Conservation (phyloP, 768 basidiomycete species). For the Cubamyces sp. region DNA sequence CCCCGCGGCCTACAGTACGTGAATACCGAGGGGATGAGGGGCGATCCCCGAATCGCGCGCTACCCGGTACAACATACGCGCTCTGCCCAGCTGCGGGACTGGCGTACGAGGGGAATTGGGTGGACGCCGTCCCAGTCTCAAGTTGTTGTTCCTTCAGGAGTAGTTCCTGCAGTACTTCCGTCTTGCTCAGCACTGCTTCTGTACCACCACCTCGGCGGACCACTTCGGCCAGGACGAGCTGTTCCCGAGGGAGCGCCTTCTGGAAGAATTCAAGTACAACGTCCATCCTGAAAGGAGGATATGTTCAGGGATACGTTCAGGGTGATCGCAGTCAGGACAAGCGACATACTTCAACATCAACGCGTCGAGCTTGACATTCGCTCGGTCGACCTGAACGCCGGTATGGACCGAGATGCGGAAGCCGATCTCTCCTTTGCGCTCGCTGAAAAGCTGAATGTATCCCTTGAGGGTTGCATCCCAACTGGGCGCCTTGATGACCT, state of each 20-base stretch:
- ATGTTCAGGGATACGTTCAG: not conserved
- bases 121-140: not conserved
- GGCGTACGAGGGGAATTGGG: not conserved
- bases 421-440: slow-evolving; percentile 34
- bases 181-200: slow-evolving; percentile 16
- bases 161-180: not conserved
- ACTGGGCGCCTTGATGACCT: slow-evolving; percentile 33
- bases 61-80: too few relatives aligned
- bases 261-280: slow-evolving; percentile 42
- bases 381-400: slow-evolving; percentile 29
- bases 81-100: too few relatives aligned
- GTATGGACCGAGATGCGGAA: slow-evolving; percentile 37
- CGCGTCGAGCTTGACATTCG: slow-evolving; percentile 24
- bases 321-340: not conserved
- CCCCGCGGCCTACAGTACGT: too few relatives aligned
- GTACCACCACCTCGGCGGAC: slow-evolving; percentile 3
- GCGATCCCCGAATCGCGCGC: too few relatives aligned
- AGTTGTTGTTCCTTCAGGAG: slow-evolving; percentile 5
- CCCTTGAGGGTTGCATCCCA: slow-evolving; percentile 35
- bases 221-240: slow-evolving; percentile 39
- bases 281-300: slow-evolving; percentile 27
- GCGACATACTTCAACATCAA: slow-evolving; percentile 10
- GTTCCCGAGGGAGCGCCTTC: slow-evolving; percentile 44
- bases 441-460: slow-evolving; percentile 30
- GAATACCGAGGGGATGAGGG: too few relatives aligned